A percentile compares a stretch with the other conserved stretches of the same genome.
Conservation (phyloP, 1,139 yeast species). For the Meyerozyma elateridarum region DNA sequence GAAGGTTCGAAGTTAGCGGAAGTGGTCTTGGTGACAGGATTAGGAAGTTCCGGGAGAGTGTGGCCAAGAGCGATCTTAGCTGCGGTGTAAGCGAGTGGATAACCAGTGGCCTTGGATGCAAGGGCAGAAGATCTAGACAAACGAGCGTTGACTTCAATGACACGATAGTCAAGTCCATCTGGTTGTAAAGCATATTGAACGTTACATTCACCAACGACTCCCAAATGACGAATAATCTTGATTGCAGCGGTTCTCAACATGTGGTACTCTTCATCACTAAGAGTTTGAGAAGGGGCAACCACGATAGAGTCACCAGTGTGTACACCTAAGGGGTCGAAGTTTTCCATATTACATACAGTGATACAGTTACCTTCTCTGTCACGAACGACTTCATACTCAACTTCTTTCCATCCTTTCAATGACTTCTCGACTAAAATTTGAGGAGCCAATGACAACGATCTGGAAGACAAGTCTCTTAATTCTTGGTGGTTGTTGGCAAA, state of each 20-base stretch:
- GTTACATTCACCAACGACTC: constrained; percentile 99
- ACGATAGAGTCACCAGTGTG: constrained; percentile 99
- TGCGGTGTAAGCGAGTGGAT: constrained; percentile 97
- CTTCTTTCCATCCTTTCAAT: constrained; percentile 98
- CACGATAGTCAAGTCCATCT: constrained; percentile 90
- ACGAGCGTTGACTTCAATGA: constrained; percentile 96
- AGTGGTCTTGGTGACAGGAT: constrained; percentile 94
- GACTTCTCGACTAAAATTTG: constrained; percentile 96
- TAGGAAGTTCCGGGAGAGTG: constrained; percentile 91
- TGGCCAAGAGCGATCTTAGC: constrained; percentile 95
- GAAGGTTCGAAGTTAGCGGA: constrained; percentile 97
- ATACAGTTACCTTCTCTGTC: constrained; percentile 96
- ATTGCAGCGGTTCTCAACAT: constrained; percentile 97
- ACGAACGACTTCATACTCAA: constrained; percentile 97
- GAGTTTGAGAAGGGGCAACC: constrained; percentile 97
- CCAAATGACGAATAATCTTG: constrained; percentile 93
- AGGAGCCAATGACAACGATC: constrained; percentile 84
- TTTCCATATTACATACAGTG: constrained; percentile 98
- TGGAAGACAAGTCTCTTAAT: constrained; percentile 80
- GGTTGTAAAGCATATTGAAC: constrained; percentile 97
- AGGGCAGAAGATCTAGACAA: constrained; percentile 95
- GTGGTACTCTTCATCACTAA: constrained; percentile 95
- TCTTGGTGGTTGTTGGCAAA: constrained; percentile 83
- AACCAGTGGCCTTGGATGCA: constrained; percentile 98
- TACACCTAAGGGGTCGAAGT: constrained; percentile 95